These are phyloP conservation scores for Hypoxylon rickii DNA, from an alignment of 495 filamentous ascomycete species.

Conservation along the genomic window DNA sequence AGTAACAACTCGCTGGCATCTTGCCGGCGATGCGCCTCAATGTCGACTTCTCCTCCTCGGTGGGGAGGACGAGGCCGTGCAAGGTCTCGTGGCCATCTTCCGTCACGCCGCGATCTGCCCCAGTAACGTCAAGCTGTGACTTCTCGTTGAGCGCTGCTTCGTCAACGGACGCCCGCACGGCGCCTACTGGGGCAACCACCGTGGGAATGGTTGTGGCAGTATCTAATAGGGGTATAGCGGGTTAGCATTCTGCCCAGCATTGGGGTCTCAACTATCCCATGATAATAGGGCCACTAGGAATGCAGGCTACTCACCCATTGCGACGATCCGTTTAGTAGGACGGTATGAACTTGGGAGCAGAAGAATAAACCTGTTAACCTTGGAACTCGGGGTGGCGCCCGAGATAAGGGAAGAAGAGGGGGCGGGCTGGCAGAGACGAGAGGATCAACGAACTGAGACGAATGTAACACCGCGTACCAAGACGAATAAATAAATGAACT, in stretches of 20 bases:
- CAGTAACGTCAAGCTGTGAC: not conserved
- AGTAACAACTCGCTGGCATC: constrained; percentile 52
- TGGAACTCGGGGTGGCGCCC: constrained; percentile 13
- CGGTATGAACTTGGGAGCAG: constrained; percentile 12
- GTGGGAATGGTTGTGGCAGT: constrained; percentile 33
- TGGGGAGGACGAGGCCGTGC: constrained; percentile 52
- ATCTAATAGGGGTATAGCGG: constrained; percentile 11
- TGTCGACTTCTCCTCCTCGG: constrained; percentile 55
- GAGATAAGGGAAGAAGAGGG: constrained; percentile 19
- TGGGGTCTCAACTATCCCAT: not conserved
- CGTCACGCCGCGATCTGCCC: not conserved
- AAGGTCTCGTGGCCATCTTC: constrained; percentile 37
- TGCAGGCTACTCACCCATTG: constrained; percentile 26
- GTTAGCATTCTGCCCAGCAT: constrained; percentile 19
- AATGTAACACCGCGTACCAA: not conserved
- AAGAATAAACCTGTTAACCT: constrained; percentile 9
- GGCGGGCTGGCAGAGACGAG: constrained; percentile 3
- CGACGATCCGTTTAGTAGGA: constrained; percentile 8
- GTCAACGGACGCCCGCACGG: constrained; percentile 36
- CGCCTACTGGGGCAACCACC: constrained; percentile 25
- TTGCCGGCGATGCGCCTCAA: constrained; percentile 58
- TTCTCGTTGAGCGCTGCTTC: constrained; percentile 25
- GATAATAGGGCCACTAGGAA: not conserved
- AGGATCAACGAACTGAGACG: constrained; percentile 8
- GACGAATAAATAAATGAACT: not conserved